Percentiles rank a stretch among this genome's conserved stretches.
Evolutionary conservation across 768 basidiomycete genomes (phyloP).

Genomic region (Agaricus bisporus): DNA sequence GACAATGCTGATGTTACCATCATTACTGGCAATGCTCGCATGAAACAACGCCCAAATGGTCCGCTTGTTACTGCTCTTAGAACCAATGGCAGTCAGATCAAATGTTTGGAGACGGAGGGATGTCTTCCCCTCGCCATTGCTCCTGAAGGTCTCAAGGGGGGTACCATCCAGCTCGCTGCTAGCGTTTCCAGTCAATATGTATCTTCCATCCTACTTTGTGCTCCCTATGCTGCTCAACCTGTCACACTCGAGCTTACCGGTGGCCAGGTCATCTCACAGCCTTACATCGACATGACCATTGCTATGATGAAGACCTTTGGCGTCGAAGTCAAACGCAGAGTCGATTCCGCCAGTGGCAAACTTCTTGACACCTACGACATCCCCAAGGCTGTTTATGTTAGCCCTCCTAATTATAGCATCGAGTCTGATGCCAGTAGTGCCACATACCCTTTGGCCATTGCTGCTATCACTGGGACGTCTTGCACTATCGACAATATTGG

Average conservation of each 20-base stretch:
- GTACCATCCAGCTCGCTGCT: constrained; percentile 80
- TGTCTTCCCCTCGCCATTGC: constrained; percentile 86
- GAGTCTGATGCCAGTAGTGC: constrained; percentile 95
- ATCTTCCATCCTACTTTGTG: constrained; percentile 92
- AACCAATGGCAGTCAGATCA: constrained; percentile 72
- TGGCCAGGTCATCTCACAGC: constrained; percentile 95
- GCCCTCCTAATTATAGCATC: constrained; percentile 80
- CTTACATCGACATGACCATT: constrained; percentile 99
- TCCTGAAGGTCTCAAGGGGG: constrained; percentile 78
- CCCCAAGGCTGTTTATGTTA: constrained; percentile 70
- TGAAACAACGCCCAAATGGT: constrained; percentile 98
- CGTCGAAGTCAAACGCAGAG: constrained; percentile 62
- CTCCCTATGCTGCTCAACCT: constrained; percentile 84
- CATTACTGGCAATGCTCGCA: constrained; percentile 96
- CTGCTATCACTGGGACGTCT: constrained; percentile 93
- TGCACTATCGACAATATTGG: constrained; percentile 95
- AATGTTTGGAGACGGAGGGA: constrained; percentile 73
- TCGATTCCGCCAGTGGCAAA: constrained; percentile 52
- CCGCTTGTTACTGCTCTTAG: constrained; percentile 88
- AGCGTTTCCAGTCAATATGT: constrained; percentile 98
- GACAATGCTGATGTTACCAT: constrained; percentile 49
- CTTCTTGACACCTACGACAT: constrained; percentile 81
- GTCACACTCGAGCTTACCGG: constrained; percentile 87
- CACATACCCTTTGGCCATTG: constrained; percentile 95
- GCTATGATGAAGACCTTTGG: constrained; percentile 97